Conservation (phyloP, 2,329 filamentous ascomycete genomes). For the Colletotrichum trifolii region DNA sequence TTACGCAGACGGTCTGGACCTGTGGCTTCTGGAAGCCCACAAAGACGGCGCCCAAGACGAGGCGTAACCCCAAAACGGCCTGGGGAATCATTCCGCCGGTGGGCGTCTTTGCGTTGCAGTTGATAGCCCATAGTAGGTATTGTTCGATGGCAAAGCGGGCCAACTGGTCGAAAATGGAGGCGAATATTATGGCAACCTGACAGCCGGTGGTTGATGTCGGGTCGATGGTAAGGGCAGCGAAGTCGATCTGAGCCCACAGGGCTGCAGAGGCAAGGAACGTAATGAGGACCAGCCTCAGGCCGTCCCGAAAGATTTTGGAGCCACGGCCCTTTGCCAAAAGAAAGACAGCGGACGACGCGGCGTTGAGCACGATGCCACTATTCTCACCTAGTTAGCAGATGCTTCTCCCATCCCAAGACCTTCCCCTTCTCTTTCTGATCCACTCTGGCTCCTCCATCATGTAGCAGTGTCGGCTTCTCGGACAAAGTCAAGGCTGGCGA, state of each 20-base stretch:
- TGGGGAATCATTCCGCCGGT: conserved; percentile 56
- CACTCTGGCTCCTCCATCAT: background rate
- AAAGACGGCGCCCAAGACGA: conserved; percentile 65
- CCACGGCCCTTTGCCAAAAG: conserved; percentile 59
- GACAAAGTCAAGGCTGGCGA: conserved; percentile 33
- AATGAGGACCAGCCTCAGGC: conserved; percentile 73
- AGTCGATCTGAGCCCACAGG: conserved; percentile 65
- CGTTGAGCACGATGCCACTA: conserved; percentile 65
- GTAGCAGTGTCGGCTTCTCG: background rate
- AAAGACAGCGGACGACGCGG: conserved; percentile 59
- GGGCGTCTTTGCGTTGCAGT: conserved; percentile 50
- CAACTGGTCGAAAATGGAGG: conserved; percentile 67
- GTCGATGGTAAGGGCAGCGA: conserved; percentile 61
- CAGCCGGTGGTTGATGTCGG: conserved; percentile 56
- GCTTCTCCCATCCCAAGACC: background rate
- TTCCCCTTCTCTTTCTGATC: background rate
- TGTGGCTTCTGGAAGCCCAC: conserved; percentile 65
- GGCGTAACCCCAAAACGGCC: conserved; percentile 57
- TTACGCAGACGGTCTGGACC: conserved; percentile 63
- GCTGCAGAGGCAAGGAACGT: conserved; percentile 62
- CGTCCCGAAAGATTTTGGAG: conserved; percentile 63
- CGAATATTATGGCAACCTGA: conserved; percentile 63
- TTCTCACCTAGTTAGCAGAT: conserved; percentile 42
- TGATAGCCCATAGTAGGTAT: conserved; percentile 63
- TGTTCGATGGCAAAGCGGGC: conserved; percentile 65